Evolutionary conservation across 495 filamentous ascomycete species (phyloP).

Genomic region (Neurospora sp.): DNA sequence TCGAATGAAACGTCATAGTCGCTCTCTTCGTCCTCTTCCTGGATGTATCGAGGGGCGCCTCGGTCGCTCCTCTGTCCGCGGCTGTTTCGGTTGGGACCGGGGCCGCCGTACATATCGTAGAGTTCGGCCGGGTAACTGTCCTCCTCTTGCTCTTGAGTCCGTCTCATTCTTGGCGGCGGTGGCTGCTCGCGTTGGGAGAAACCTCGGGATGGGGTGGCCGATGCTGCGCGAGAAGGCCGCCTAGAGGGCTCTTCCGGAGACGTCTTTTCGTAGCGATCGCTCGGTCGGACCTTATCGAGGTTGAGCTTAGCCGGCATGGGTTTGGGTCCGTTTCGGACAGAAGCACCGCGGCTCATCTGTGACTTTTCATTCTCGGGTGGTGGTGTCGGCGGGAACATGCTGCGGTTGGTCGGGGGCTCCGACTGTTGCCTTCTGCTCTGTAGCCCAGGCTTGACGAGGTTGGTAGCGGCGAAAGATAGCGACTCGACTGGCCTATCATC

Average conservation of each 20-base stretch:
- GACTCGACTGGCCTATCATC: constrained; percentile 72
- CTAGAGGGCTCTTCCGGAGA: constrained; percentile 34
- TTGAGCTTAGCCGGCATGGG: constrained; percentile 44
- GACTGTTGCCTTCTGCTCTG: constrained; percentile 74
- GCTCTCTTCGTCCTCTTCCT: constrained; percentile 62
- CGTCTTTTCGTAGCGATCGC: constrained; percentile 38
- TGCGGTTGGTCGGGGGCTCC: constrained; percentile 66
- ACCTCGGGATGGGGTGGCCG: constrained; percentile 35
- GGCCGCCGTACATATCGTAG: constrained; percentile 57
- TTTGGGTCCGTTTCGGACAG: constrained; percentile 44
- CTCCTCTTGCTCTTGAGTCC: constrained; percentile 42
- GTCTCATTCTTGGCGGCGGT: constrained; percentile 13
- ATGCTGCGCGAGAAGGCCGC: constrained; percentile 25
- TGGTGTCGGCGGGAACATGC: constrained; percentile 90
- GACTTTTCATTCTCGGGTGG: constrained; percentile 73
- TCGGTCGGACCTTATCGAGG: constrained; percentile 38
- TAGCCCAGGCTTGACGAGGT: constrained; percentile 79
- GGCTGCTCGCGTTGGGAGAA: constrained; percentile 33
- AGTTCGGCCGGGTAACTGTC: constrained; percentile 56
- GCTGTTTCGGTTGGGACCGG: constrained; percentile 26
- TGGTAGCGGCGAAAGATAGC: constrained; percentile 81
- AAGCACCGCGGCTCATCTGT: constrained; percentile 38
- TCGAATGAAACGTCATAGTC: constrained; percentile 59
- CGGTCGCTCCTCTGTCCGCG: constrained; percentile 16
- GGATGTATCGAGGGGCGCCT: constrained; percentile 50